Evolutionary conservation across 2,329 filamentous ascomycete species (phyloP).

Genomic region (Chalaropsis ovoidea): DNA sequence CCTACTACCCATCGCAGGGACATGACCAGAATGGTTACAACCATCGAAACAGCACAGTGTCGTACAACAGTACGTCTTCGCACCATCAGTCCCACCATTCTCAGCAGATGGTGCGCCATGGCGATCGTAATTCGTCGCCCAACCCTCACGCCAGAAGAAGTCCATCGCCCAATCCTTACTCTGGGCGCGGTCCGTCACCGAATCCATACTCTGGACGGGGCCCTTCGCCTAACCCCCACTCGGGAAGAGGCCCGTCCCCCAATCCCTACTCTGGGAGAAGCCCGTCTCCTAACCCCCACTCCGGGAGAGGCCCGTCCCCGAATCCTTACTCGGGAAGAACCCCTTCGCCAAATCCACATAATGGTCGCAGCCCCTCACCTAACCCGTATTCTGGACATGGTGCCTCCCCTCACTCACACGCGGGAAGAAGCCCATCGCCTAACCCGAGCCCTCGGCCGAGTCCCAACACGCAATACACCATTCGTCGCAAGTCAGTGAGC

Average conservation of each 20-base stretch:
- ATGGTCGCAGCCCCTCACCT: conserved; percentile 26
- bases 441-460: conserved; percentile 33
- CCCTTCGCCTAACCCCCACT: neutral
- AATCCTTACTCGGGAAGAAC: neutral
- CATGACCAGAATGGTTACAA: conserved; percentile 17
- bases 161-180: neutral
- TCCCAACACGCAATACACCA: conserved; percentile 42
- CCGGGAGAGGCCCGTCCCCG: neutral
- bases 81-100: conserved; percentile 8
- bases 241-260: neutral
- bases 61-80: conserved; percentile 11
- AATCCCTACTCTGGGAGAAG: neutral
- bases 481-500: conserved; percentile 63
- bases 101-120: conserved; percentile 21
- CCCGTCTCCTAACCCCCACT: neutral
- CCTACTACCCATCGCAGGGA: conserved; percentile 15
- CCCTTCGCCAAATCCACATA: conserved; percentile 29
- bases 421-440: conserved; percentile 32
- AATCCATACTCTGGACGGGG: neutral
- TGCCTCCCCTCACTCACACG: conserved; percentile 11
- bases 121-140: conserved; percentile 19
- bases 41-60: conserved; percentile 14
- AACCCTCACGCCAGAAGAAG: neutral
- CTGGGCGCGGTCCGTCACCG: neutral
- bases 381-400: conserved; percentile 19